Evolutionary conservation across 768 basidiomycete species (phyloP).

Genomic region (Podaxis pistillaris): DNA sequence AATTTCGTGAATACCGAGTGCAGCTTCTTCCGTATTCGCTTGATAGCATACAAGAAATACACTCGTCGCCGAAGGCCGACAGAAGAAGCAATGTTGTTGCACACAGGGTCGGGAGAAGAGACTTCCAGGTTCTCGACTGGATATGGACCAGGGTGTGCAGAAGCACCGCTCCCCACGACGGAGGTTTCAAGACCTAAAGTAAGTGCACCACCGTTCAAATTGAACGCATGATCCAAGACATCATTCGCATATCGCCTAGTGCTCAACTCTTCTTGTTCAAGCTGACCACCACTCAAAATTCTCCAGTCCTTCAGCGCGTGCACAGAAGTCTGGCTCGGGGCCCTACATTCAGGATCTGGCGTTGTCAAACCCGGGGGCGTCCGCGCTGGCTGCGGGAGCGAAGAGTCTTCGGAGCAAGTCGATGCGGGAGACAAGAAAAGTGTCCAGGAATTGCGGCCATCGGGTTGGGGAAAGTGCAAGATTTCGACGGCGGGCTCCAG

Average conservation of each 20-base stretch:
- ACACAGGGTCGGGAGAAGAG: not conserved
- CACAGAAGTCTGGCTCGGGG: not conserved
- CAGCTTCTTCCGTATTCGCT: not conserved
- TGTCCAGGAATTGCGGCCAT: conserved; percentile 29
- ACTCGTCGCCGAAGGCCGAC: not conserved
- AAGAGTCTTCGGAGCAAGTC: conserved; percentile 9
- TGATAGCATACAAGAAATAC: not conserved
- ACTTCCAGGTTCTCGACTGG: not conserved
- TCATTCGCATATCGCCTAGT: conserved; percentile 5
- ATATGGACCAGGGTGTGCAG: not conserved
- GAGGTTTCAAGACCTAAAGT: not conserved
- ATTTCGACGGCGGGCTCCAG: not conserved
- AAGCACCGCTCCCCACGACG: not conserved
- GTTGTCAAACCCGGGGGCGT: conserved; percentile 15
- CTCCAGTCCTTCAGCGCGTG: conserved; percentile 4
- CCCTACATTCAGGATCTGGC: conserved; percentile 2
- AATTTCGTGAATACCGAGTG: not conserved
- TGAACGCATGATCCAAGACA: conserved; percentile 7
- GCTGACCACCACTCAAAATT: not conserved
- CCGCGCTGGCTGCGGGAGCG: conserved; percentile 13
- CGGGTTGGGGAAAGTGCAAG: conserved; percentile 25
- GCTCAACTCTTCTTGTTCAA: conserved; percentile 3
- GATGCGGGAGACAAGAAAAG: conserved; percentile 25
- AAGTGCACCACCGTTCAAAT: not conserved
- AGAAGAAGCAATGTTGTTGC: not conserved